Percentiles rank a stretch among this genome's conserved stretches.
Evolutionary conservation across 495 filamentous ascomycete genomes (phyloP).

Genomic region (Xylaria telfairii): DNA sequence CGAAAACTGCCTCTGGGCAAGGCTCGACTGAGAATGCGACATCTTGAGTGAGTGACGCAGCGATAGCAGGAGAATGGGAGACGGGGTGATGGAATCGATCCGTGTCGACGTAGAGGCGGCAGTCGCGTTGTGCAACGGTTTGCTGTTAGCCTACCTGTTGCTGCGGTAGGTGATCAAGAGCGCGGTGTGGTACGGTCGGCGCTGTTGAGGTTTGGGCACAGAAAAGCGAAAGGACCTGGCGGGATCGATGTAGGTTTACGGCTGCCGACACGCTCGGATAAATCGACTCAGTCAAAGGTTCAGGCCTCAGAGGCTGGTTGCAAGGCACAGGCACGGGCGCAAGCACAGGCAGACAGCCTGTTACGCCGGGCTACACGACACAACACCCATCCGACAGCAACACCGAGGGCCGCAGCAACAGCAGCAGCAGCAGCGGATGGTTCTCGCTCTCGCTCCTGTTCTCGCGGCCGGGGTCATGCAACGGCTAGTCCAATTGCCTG

Average conservation of each 20-base stretch:
- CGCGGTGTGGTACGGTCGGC: not conserved
- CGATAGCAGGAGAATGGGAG: not conserved
- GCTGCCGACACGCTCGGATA: not conserved
- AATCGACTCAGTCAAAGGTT: not conserved
- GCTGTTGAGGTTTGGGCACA: not conserved
- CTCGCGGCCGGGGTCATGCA: conserved; percentile 8
- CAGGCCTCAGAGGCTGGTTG: not conserved
- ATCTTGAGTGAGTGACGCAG: conserved; percentile 23
- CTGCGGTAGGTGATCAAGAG: not conserved
- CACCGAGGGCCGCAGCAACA: conserved; percentile 10
- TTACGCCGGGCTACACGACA: conserved; percentile 27
- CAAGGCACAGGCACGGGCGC: conserved; percentile 8
- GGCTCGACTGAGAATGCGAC: conserved; percentile 38
- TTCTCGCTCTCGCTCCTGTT: not conserved
- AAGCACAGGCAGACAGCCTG: conserved; percentile 39
- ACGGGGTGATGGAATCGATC: not conserved
- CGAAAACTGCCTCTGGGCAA: conserved; percentile 42
- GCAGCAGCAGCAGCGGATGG: conserved; percentile 7
- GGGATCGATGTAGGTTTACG: not conserved
- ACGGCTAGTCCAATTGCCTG: conserved; percentile 2
- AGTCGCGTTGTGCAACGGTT: conserved; percentile 6
- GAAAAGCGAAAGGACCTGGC: not conserved
- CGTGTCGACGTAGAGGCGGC: not conserved
- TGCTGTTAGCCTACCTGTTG: not conserved
- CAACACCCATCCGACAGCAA: conserved; percentile 34